A percentile compares a stretch with the other conserved stretches of the same genome.
Conservation (phyloP, 441 rosid genomes). For the Corymbia calophylla region DNA sequence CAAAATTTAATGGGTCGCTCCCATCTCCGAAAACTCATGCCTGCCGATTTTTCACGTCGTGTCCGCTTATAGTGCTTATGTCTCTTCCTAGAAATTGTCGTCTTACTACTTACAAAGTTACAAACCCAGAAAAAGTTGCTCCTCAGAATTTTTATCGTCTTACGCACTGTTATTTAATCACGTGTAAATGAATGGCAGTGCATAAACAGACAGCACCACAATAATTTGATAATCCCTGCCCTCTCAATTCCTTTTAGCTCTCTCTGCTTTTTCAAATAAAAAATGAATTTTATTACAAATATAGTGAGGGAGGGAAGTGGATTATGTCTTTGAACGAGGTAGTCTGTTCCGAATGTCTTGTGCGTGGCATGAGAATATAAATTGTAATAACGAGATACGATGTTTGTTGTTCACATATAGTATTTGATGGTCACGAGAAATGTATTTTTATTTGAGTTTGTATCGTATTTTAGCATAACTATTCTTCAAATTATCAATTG, state of each 20-base stretch:
- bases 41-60: too few relatives aligned
- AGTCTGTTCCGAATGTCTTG: background rate
- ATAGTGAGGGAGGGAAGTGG: background rate
- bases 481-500: background rate
- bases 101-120: too few relatives aligned
- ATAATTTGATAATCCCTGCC: background rate
- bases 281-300: background rate
- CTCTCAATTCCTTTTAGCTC: background rate
- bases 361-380: background rate
- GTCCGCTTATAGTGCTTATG: too few relatives aligned
- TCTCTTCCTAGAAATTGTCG: too few relatives aligned
- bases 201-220: too few relatives aligned
- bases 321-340: background rate
- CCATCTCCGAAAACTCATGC: too few relatives aligned
- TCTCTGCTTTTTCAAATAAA: background rate
- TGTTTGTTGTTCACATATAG: background rate
- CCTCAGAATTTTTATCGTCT: too few relatives aligned
- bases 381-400: background rate
- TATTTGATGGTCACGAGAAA: background rate
- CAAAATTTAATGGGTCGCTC: too few relatives aligned
- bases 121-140: too few relatives aligned
- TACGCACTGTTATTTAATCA: too few relatives aligned
- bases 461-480: background rate
- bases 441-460: background rate
- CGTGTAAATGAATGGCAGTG: too few relatives aligned